phyloP scores from a whole-genome alignment of 768 basidiomycete species.

The Trametes gibbosa region DNA sequence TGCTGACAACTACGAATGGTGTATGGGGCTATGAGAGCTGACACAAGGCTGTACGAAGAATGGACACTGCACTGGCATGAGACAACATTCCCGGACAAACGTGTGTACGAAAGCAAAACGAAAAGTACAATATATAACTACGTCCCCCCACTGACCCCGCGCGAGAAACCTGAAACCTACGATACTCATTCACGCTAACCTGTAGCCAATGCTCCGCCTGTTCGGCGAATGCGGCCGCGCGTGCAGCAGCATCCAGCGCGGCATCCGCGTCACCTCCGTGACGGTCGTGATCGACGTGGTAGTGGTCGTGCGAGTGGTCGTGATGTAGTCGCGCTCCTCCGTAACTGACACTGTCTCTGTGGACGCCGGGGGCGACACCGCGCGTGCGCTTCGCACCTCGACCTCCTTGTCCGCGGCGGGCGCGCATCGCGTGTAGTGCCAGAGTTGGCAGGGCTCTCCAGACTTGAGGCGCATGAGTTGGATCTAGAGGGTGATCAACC shows the following conservation, averaged over 20 bases:
- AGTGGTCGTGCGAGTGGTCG: constrained; percentile 30
- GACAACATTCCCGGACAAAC: not conserved
- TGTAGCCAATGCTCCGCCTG: constrained; percentile 17
- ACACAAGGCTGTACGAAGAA: too few relatives aligned
- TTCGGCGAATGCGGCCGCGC: constrained; percentile 5
- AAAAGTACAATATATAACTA: too few relatives aligned
- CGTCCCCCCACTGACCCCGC: too few relatives aligned
- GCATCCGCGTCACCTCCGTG: constrained; percentile 25
- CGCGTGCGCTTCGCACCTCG: constrained; percentile 3
- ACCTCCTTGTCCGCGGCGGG: constrained; percentile 15
- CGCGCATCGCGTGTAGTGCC: constrained; percentile 24
- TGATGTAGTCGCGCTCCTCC: constrained; percentile 23
- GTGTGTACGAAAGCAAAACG: too few relatives aligned
- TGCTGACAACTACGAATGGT: too few relatives aligned
- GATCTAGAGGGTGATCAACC: constrained; percentile 10
- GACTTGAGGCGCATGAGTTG: constrained; percentile 18
- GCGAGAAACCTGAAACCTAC: too few relatives aligned
- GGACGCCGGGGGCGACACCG: constrained; percentile 13
- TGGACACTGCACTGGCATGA: too few relatives aligned
- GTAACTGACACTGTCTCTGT: constrained; percentile 25
- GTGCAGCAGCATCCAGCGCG: constrained; percentile 15
- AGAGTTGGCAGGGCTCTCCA: constrained; percentile 22
- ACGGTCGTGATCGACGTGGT: constrained; percentile 27
- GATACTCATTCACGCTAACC: constrained; percentile 10
- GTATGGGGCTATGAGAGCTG: too few relatives aligned